These are phyloP conservation scores for Wickerhamiella infanticola DNA, from an alignment of 1,139 yeast genomes.

Conservation along the genomic window DNA sequence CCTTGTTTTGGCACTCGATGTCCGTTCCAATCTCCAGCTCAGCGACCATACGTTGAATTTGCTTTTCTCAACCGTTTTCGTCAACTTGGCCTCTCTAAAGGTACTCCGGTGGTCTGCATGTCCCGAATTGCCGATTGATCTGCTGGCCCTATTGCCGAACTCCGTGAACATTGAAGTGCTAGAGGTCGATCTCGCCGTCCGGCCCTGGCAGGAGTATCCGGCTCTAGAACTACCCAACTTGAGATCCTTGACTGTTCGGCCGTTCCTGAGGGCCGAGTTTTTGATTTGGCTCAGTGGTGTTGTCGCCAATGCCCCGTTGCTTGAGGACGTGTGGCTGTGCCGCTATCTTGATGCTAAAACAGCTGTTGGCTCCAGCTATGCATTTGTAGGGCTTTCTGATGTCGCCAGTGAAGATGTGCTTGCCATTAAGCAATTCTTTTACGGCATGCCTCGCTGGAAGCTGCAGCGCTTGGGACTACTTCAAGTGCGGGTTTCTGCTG, in stretches of 20 bases:
- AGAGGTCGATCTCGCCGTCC: conserved; percentile 12
- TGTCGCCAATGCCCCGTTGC: conserved; percentile 2
- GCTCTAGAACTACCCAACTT: conserved; percentile 6
- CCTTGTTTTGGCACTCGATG: conserved; percentile 11
- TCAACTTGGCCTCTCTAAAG: conserved; percentile 7
- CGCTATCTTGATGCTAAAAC: conserved; percentile 12
- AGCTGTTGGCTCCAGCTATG: conserved; percentile 14
- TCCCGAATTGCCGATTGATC: conserved; percentile 14
- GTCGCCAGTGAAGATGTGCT: background rate
- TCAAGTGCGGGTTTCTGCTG: conserved; percentile 6
- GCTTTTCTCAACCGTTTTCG: conserved; percentile 6
- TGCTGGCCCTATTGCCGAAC: conserved; percentile 9
- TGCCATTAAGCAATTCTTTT: conserved; percentile 1
- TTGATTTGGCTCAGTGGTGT: conserved; percentile 10
- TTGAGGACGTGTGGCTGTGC: conserved; percentile 10
- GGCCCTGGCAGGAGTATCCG: conserved; percentile 10
- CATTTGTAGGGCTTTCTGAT: conserved; percentile 11
- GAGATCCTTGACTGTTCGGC: conserved; percentile 9
- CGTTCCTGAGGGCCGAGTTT: conserved; percentile 9
- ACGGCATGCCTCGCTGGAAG: background rate
- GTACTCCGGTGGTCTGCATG: conserved; percentile 15
- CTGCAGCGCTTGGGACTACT: conserved; percentile 7
- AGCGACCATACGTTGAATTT: conserved; percentile 10
- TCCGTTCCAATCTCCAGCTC: conserved; percentile 11
- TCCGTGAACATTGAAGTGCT: conserved; percentile 5